These are phyloP conservation scores for Suillus alpinus DNA, from an alignment of 768 basidiomycete species.

Conservation along the genomic window DNA sequence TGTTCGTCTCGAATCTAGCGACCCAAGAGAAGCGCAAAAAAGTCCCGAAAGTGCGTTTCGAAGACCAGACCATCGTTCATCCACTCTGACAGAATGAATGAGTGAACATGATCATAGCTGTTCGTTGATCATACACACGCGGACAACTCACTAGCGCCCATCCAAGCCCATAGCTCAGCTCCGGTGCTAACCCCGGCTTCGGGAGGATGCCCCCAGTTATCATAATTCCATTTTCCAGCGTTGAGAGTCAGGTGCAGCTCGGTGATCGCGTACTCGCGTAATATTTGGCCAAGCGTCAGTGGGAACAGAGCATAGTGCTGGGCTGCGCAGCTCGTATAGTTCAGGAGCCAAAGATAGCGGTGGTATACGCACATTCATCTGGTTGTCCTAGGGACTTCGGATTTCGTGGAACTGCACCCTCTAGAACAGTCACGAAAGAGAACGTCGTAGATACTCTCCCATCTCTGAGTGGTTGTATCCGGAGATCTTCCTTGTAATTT, in stretches of 20 bases:
- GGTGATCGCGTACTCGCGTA: constrained; percentile 80
- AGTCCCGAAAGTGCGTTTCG: constrained; percentile 89
- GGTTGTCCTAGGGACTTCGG: constrained; percentile 44
- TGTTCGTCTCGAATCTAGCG: constrained; percentile 72
- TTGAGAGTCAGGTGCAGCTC: constrained; percentile 89
- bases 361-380: constrained; percentile 45
- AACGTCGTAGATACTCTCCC: constrained; percentile 82
- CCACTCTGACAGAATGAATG: constrained; percentile 44
- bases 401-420: constrained; percentile 52
- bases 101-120: constrained; percentile 3
- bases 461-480: constrained; percentile 64
- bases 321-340: constrained; percentile 37
- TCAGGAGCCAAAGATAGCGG: not conserved
- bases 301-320: constrained; percentile 90
- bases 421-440: constrained; percentile 67
- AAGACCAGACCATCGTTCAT: constrained; percentile 79
- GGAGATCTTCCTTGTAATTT: constrained; percentile 48
- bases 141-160: constrained; percentile 59
- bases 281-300: constrained; percentile 79
- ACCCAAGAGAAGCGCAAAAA: constrained; percentile 90
- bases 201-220: constrained; percentile 78
- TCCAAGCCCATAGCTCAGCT: constrained; percentile 91
- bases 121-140: constrained; percentile 36
- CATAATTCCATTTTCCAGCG: constrained; percentile 89
- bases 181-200: constrained; percentile 78